phyloP scores from a whole-genome alignment of 768 basidiomycete species.

The Mycena belliarum region DNA sequence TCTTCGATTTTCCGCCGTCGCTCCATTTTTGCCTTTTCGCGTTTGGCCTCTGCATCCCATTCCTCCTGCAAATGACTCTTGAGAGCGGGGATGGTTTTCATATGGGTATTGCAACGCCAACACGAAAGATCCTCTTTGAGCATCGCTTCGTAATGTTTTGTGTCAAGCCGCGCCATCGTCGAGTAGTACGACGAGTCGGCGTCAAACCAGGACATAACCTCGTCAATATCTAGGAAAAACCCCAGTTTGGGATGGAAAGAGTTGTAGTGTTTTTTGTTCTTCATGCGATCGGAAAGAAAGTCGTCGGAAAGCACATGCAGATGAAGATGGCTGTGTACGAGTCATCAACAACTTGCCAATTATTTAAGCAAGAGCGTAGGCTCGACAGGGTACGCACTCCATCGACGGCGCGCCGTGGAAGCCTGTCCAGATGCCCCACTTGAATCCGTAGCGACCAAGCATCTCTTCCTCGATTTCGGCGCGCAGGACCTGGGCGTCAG shows the following conservation, averaged over 20 bases:
- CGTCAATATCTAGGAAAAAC: conserved; percentile 77
- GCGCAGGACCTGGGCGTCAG: conserved; percentile 57
- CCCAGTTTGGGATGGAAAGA: conserved; percentile 84
- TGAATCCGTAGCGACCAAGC: conserved; percentile 69
- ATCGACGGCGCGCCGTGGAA: conserved; percentile 88
- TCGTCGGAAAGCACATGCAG: conserved; percentile 86
- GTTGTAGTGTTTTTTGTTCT: conserved; percentile 90
- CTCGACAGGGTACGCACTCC: conserved; percentile 61
- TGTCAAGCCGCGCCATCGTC: conserved; percentile 54
- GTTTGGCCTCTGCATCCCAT: conserved; percentile 53
- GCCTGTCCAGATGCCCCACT: conserved; percentile 77
- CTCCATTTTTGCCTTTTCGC: conserved; percentile 41
- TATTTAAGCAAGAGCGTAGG: not conserved
- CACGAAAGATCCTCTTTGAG: conserved; percentile 71
- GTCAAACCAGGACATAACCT: conserved; percentile 84
- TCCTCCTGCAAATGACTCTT: conserved; percentile 78
- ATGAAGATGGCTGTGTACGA: conserved; percentile 65
- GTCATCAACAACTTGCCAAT: conserved; percentile 2
- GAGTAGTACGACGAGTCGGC: conserved; percentile 56
- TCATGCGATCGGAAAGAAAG: conserved; percentile 66
- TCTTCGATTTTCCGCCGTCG: conserved; percentile 43
- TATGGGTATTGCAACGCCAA: conserved; percentile 61
- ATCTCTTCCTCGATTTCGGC: conserved; percentile 79
- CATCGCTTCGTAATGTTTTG: conserved; percentile 58
- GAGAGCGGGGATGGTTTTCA: conserved; percentile 74